Conservation (phyloP, 768 basidiomycete species). For the Leccinum fibrillosum region DNA sequence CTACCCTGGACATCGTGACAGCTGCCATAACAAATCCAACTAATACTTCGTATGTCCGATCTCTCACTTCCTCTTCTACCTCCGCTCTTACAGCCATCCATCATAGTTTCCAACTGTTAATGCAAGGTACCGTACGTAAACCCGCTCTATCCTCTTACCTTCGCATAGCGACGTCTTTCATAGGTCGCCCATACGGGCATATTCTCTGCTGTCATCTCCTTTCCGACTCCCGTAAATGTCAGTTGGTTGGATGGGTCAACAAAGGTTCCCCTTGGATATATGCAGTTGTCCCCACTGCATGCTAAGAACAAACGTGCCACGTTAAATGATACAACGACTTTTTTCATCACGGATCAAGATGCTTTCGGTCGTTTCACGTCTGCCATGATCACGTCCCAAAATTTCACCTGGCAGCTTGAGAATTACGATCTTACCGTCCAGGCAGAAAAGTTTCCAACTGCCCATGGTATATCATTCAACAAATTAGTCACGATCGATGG, state of each 20-base stretch:
- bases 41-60: slow-evolving; percentile 53
- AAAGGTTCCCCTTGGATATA: slow-evolving; percentile 52
- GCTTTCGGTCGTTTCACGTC: slow-evolving; percentile 62
- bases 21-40: slow-evolving; percentile 50
- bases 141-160: neutral
- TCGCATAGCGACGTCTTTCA: neutral
- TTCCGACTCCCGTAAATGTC: slow-evolving; percentile 54
- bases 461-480: slow-evolving; percentile 62
- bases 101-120: slow-evolving; percentile 46
- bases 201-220: slow-evolving; percentile 59
- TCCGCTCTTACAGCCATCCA: slow-evolving; percentile 3
- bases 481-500: slow-evolving; percentile 60
- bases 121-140: slow-evolving; percentile 51
- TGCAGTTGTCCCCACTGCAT: slow-evolving; percentile 45
- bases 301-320: slow-evolving; percentile 54
- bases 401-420: slow-evolving; percentile 65
- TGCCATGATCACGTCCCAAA: slow-evolving; percentile 60
- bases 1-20: slow-evolving; percentile 49
- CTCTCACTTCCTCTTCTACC: too few relatives aligned
- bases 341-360: slow-evolving; percentile 51
- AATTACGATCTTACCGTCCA: slow-evolving; percentile 58
- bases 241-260: slow-evolving; percentile 52
- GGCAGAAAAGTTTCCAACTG: slow-evolving; percentile 64
- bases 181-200: slow-evolving; percentile 68
- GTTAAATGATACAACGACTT: slow-evolving; percentile 58